Percentiles rank a stretch among this genome's conserved stretches.
These are phyloP conservation scores for Fusarium sp. DNA, from an alignment of 2,329 filamentous ascomycete species.

Conservation along the genomic window DNA sequence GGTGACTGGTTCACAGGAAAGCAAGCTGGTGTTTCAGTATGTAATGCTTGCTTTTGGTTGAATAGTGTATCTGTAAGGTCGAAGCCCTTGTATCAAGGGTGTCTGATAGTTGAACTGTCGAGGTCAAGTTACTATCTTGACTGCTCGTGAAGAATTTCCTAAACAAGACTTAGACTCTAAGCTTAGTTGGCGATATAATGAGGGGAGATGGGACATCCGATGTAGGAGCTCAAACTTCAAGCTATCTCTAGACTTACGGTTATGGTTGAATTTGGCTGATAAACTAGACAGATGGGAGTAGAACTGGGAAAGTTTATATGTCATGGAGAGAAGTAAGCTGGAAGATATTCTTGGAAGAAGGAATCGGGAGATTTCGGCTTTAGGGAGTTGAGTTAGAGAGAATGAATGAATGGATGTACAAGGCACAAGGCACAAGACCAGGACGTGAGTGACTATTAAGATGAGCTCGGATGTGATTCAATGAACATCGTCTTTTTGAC, in stretches of 20 bases:
- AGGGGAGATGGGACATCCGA: slow-evolving; percentile 37
- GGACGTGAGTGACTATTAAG: slow-evolving; percentile 26
- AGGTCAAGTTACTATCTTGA: neutral
- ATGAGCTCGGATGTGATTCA: slow-evolving; percentile 36
- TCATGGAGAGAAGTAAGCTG: slow-evolving; percentile 2
- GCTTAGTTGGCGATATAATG: slow-evolving; percentile 13
- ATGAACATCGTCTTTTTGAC: slow-evolving; percentile 13
- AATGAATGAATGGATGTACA: neutral
- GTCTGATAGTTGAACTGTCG: slow-evolving; percentile 1
- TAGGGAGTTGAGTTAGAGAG: slow-evolving; percentile 9
- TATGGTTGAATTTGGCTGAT: slow-evolving; percentile 13
- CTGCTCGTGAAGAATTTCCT: slow-evolving; percentile 18
- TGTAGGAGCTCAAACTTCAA: slow-evolving; percentile 33
- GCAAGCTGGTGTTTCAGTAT: slow-evolving; percentile 14
- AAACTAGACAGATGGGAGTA: slow-evolving; percentile 11
- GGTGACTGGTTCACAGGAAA: slow-evolving; percentile 5
- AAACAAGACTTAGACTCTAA: slow-evolving; percentile 23
- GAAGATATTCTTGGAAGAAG: neutral
- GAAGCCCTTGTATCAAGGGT: neutral
- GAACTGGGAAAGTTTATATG: slow-evolving; percentile 1
- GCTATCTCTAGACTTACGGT: slow-evolving; percentile 31
- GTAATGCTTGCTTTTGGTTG: slow-evolving; percentile 10
- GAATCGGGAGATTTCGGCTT: slow-evolving; percentile 25
- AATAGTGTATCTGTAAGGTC: slow-evolving; percentile 4
- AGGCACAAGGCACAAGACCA: slow-evolving; percentile 1